Evolutionary conservation across 345 rosid genomes (phyloP).

Genomic region (Aurinia saxatilis): DNA sequence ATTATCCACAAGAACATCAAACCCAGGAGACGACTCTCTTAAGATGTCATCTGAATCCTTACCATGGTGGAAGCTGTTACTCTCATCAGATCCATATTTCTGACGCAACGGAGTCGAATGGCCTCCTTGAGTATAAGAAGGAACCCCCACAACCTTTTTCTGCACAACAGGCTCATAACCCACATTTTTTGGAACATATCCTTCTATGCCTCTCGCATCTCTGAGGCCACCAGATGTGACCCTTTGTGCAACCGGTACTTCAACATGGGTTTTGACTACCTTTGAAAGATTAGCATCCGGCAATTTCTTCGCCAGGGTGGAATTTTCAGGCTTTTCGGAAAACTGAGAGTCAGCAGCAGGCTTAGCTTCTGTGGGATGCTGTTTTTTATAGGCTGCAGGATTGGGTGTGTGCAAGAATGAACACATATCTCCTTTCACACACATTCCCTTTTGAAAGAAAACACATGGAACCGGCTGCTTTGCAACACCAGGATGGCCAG

Average conservation of each 20-base stretch:
- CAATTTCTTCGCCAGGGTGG: conserved; percentile 33
- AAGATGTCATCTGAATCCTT: conserved; percentile 62
- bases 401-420: conserved; percentile 64
- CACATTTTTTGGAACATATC: conserved; percentile 25
- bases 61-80: conserved; percentile 37
- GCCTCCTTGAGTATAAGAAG: conserved; percentile 36
- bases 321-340: conserved; percentile 33
- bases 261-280: conserved; percentile 25
- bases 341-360: conserved; percentile 31
- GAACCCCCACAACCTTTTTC: conserved; percentile 25
- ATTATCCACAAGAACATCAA: conserved; percentile 92
- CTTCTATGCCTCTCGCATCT: conserved; percentile 29
- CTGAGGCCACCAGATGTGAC: conserved; percentile 26
- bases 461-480: conserved; percentile 75
- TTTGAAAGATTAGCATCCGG: conserved; percentile 28
- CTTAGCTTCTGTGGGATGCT: conserved; percentile 28
- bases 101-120: conserved; percentile 40
- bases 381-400: conserved; percentile 33
- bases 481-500: conserved; percentile 28
- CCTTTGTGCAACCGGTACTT: conserved; percentile 29
- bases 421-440: conserved; percentile 84
- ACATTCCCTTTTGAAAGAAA: conserved; percentile 75
- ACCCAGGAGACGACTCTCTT: conserved; percentile 87
- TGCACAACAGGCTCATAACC: conserved; percentile 40
- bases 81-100: conserved; percentile 45